Evolutionary conservation across 768 basidiomycete genomes (phyloP).

Genomic region (Leccinellum luteum): DNA sequence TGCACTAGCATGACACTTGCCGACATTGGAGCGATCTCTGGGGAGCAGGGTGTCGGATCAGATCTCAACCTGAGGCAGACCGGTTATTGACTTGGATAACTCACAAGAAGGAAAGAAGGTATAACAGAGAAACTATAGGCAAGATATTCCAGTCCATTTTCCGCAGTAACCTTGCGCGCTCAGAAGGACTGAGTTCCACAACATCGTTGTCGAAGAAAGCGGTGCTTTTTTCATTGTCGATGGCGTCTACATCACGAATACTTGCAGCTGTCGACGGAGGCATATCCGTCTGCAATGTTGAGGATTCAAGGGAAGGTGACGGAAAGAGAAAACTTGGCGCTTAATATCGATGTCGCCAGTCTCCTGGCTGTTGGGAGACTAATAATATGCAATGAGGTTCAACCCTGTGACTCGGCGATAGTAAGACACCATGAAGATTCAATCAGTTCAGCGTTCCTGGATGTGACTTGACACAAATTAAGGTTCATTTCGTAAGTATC

Average conservation of each 20-base stretch:
- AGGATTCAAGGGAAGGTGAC: not conserved
- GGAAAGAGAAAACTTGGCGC: not conserved
- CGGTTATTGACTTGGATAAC: conserved; percentile 12
- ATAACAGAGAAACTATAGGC: conserved; percentile 44
- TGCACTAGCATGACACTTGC: conserved; percentile 21
- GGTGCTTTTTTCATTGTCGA: conserved; percentile 12
- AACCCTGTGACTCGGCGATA: not conserved
- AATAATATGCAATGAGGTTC: not conserved
- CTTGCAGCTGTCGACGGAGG: conserved; percentile 11
- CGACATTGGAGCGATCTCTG: conserved; percentile 46
- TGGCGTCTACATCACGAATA: conserved; percentile 1
- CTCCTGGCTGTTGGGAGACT: not conserved
- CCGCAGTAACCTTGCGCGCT: conserved; percentile 32
- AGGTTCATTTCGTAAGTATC: not conserved
- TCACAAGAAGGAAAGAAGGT: conserved; percentile 47
- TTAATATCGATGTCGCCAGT: not conserved
- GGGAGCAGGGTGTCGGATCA: not conserved
- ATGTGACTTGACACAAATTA: not conserved
- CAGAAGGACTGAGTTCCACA: conserved; percentile 11
- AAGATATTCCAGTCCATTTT: conserved; percentile 46
- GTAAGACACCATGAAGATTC: not conserved
- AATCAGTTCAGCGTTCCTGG: not conserved
- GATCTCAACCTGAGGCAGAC: not conserved
- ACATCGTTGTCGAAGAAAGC: not conserved
- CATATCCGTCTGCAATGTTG: conserved; percentile 11